Percentiles rank a stretch among this genome's conserved stretches.
Conservation (phyloP, 805 yeast species). For the Maudiozyma serrabonitensis region DNA sequence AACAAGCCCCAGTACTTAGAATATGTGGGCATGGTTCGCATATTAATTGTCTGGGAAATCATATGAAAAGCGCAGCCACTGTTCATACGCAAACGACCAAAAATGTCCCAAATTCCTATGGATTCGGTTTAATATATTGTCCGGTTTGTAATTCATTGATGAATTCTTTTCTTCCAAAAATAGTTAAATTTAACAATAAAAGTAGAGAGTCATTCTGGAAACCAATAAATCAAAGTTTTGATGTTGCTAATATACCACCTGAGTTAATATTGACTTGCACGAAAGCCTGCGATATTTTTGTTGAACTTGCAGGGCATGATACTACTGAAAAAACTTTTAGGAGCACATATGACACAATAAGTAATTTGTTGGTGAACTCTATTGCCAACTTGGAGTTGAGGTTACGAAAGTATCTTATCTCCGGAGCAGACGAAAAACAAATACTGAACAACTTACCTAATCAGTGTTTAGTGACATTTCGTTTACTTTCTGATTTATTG, state of each 20-base stretch:
- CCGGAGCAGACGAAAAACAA: not conserved
- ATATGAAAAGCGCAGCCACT: constrained; percentile 43
- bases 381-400: constrained; percentile 59
- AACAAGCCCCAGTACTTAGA: constrained; percentile 14
- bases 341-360: constrained; percentile 6
- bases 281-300: constrained; percentile 16
- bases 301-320: constrained; percentile 6
- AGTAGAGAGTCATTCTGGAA: constrained; percentile 5
- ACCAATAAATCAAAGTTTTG: not conserved
- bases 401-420: constrained; percentile 38
- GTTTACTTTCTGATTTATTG: constrained; percentile 37
- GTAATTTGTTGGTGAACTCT: constrained; percentile 39
- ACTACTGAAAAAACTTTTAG: not conserved
- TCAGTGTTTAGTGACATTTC: constrained; percentile 48
- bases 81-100: constrained; percentile 68
- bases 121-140: constrained; percentile 68
- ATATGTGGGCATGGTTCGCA: constrained; percentile 97
- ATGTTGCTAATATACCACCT: not conserved
- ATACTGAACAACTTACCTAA: constrained; percentile 28
- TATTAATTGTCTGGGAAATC: constrained; percentile 60
- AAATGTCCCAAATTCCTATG: constrained; percentile 66
- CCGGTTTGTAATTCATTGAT: constrained; percentile 85
- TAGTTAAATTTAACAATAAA: constrained; percentile 5
- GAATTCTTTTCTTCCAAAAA: constrained; percentile 71
- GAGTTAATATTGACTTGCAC: constrained; percentile 5